Base-by-base conservation (phyloP, 768 basidiomycete species). In the Agaricus sinodeliciosus region DNA sequence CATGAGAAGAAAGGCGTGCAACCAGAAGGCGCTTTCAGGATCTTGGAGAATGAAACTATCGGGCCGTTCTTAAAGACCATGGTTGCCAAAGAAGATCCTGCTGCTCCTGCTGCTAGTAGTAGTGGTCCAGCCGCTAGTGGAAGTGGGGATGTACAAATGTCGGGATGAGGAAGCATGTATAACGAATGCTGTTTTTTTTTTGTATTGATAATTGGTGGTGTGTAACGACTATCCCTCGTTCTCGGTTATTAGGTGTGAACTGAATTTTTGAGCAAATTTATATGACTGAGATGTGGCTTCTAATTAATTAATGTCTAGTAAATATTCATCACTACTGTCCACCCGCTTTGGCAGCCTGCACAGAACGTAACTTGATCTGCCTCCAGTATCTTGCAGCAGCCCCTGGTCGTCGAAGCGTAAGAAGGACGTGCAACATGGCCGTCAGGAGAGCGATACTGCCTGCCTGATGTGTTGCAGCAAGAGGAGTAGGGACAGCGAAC, bases 401-500 rank as follows among this genome's bases (percentile, higher is more conserved):
- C 16, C 84, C 75, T 0, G 94, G 94, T 51, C 78, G 72, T 34
- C 92, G 75, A 51, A 97, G 67, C 0, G 83, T 76, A 15, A 89
- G 76, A 5, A 88, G 70, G 3, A 94, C 65, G 47, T 91, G 91
- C 1, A 93, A 66, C 76, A 93, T 81, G 4, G 87, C 80, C 18
- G 87, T 94, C 43, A 99, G 71, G 6, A 99, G 72, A 36, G 86
- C 76, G 6, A 98, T 87, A 61, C 93, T 95, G 4, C 95, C 96
- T 0, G 92, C 95, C 67, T 99, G 96, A 65, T 99, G 96, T 28
- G 85, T 78, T 11, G 95, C 92, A 7, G 96, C 96, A 2, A 98
- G 71, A 2, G 90, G 90, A 0, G 92, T 80, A 0, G 96, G 96
- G 1, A 98, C 96, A 35, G 97, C 79, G 67, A 95, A 95, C 11